phyloP scores from a whole-genome alignment of 2,329 filamentous ascomycete species.

The Trichoderma polysporum region DNA sequence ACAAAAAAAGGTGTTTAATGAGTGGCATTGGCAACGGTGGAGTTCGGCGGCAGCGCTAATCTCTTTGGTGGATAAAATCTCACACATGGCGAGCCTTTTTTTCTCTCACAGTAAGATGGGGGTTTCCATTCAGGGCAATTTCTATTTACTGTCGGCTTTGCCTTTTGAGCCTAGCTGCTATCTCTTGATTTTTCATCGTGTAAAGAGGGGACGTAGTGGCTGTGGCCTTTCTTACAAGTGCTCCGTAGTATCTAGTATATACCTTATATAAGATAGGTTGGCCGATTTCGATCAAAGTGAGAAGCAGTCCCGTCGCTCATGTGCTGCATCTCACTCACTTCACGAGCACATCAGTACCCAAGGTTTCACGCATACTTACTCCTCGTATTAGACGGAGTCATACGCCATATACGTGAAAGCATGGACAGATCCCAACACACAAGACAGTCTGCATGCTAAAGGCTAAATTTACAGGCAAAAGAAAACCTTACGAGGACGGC shows the following conservation, averaged over 20 bases:
- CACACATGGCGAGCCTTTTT: neutral
- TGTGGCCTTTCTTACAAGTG: neutral
- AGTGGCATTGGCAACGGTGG: neutral
- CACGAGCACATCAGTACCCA: neutral
- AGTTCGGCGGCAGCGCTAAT: neutral
- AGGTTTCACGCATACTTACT: neutral
- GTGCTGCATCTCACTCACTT: neutral
- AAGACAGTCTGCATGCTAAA: neutral
- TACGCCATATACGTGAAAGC: neutral
- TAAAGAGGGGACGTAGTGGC: neutral
- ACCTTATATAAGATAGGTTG: neutral
- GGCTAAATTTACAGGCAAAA: neutral
- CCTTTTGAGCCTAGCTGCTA: neutral
- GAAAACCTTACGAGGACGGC: neutral
- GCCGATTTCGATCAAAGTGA: neutral
- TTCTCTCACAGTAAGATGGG: neutral
- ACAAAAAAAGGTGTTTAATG: too few species aligned
- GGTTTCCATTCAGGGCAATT: neutral
- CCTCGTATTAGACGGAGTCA: neutral
- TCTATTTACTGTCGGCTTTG: neutral
- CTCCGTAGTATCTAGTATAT: neutral
- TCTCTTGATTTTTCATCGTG: neutral
- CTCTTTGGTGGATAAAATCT: neutral
- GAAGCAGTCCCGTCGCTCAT: too few species aligned
- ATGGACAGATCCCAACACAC: neutral